Conservation (phyloP, 305 asterid genomes). For the Petunia hybrid region DNA sequence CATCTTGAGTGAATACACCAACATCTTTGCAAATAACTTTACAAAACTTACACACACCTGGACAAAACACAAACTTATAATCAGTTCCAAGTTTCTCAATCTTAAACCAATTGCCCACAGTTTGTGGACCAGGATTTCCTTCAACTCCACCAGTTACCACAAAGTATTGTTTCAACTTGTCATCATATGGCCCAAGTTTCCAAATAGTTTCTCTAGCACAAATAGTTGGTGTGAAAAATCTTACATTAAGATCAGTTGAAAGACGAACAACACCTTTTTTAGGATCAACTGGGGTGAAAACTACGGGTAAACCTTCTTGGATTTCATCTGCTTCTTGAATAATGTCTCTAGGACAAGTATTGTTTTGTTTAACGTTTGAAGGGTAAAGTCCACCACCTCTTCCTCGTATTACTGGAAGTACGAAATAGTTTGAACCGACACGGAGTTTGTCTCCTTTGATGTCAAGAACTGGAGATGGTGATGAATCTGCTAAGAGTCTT, state of each 20-base stretch:
- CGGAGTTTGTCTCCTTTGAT: not conserved
- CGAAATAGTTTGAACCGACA: conserved; percentile 16
- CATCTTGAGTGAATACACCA: not conserved
- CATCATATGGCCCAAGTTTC: conserved; percentile 20
- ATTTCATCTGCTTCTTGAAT: not conserved
- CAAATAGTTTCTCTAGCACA: conserved; percentile 37
- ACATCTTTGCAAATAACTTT: conserved; percentile 34
- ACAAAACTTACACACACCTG: conserved; percentile 25
- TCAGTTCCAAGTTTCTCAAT: conserved; percentile 36
- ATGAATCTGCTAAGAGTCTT: not conserved
- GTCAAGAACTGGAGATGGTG: conserved; percentile 27
- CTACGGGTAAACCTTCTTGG: conserved; percentile 26
- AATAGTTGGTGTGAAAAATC: not conserved
- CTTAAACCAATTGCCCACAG: conserved; percentile 39
- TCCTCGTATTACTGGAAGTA: conserved; percentile 16
- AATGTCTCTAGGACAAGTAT: not conserved
- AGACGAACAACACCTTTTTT: conserved; percentile 15
- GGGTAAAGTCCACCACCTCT: not conserved
- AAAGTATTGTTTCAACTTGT: not conserved
- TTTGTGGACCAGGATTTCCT: conserved; percentile 40
- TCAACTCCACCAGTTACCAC: conserved; percentile 41
- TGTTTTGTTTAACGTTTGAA: not conserved
- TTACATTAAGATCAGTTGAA: conserved; percentile 25
- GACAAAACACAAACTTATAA: conserved; percentile 39
- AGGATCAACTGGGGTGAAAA: not conserved